Conservation (phyloP, 1,284 basidiomycete species). For the Sanguinoderma infundibulare region DNA sequence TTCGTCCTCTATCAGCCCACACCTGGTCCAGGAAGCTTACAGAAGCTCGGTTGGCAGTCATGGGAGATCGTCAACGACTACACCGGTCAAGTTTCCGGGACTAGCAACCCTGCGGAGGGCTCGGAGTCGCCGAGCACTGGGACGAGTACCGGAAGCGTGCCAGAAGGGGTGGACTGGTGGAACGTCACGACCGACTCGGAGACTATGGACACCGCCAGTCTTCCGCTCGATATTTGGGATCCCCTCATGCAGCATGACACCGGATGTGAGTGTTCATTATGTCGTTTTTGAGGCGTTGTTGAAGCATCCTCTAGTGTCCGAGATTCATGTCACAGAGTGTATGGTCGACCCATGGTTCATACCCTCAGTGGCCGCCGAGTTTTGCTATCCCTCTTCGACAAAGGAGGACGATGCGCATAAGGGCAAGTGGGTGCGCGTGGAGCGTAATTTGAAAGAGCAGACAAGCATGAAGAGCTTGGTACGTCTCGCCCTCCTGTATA, state of each 20-base stretch:
- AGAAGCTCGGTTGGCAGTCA: slow-evolving; percentile 89
- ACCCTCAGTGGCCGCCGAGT: slow-evolving; percentile 34
- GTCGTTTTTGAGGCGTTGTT: not conserved
- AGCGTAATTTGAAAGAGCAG: slow-evolving; percentile 75
- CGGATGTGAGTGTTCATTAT: slow-evolving; percentile 43
- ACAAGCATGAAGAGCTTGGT: slow-evolving; percentile 35
- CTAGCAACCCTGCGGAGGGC: not conserved
- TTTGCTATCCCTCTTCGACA: slow-evolving; percentile 75
- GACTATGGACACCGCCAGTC: slow-evolving; percentile 52
- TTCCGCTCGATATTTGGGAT: slow-evolving; percentile 83
- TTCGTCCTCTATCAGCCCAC: slow-evolving; percentile 80
- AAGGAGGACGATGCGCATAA: slow-evolving; percentile 76
- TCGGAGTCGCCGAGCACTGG: slow-evolving; percentile 14
- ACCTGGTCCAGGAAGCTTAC: slow-evolving; percentile 69
- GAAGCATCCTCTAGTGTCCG: slow-evolving; percentile 60
- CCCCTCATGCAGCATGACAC: slow-evolving; percentile 84
- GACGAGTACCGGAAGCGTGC: slow-evolving; percentile 5
- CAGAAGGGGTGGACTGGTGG: slow-evolving; percentile 70
- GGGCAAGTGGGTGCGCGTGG: slow-evolving; percentile 89
- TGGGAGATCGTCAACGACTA: slow-evolving; percentile 68
- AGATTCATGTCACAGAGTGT: slow-evolving; percentile 78
- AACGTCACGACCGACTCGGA: slow-evolving; percentile 50
- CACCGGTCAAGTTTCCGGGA: not conserved
- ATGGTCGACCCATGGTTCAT: slow-evolving; percentile 63
- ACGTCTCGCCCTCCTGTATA: slow-evolving; percentile 3